phyloP scores from a whole-genome alignment of 306 rosid genomes.

The Cicer cuneatum region DNA sequence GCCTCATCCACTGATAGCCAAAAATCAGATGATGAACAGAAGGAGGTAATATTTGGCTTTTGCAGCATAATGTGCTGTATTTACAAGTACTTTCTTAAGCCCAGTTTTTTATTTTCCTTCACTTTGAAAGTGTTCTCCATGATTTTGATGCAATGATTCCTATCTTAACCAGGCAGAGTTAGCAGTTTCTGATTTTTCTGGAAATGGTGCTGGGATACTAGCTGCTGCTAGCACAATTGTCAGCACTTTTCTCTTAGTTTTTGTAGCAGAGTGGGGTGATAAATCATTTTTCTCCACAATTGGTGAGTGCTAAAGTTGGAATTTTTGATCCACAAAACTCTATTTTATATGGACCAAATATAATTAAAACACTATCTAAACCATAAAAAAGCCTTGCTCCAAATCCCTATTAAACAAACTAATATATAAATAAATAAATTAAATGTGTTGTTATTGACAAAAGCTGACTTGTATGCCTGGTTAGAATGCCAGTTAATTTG shows the following conservation, averaged over 20 bases:
- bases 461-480: conserved; percentile 36
- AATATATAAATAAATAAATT: background rate
- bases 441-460: conserved; percentile 27
- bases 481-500: conserved; percentile 21
- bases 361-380: conserved; percentile 11
- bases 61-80: conserved; percentile 29
- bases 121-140: conserved; percentile 27
- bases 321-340: conserved; percentile 5
- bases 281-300: conserved; percentile 96
- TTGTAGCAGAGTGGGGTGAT: conserved; percentile 99
- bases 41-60: conserved; percentile 70
- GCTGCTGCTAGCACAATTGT: conserved; percentile 79
- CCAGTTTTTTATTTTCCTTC: background rate
- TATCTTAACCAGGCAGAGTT: conserved; percentile 85
- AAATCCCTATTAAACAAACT: conserved; percentile 29
- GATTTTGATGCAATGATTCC: conserved; percentile 44
- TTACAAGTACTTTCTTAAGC: conserved; percentile 1
- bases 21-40: conserved; percentile 92
- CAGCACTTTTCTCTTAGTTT: conserved; percentile 83
- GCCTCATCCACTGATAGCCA: conserved; percentile 76
- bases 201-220: conserved; percentile 85
- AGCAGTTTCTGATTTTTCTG: conserved; percentile 87
- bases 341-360: background rate
- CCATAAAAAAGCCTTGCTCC: conserved; percentile 22
- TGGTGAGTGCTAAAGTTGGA: conserved; percentile 62